Conservation (phyloP, 2,329 filamentous ascomycete genomes). For the Xylariaceae sp. region DNA sequence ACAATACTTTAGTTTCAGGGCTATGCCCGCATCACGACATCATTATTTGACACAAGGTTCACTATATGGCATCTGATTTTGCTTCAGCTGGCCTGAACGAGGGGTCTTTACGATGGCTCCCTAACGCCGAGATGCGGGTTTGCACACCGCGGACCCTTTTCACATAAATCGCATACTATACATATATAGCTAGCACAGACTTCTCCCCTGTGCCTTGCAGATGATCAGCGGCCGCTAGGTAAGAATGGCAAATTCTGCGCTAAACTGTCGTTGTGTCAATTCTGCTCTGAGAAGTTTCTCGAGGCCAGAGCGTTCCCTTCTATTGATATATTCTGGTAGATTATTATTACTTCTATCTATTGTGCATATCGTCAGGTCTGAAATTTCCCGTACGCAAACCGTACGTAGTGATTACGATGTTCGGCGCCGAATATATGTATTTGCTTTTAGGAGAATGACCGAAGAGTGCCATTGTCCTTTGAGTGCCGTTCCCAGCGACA, state of each 20-base stretch:
- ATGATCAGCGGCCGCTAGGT: not conserved
- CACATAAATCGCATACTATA: too few relatives aligned
- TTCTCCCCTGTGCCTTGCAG: slow-evolving; percentile 2
- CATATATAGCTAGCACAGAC: not conserved
- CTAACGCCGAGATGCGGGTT: not conserved
- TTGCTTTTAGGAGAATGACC: too few relatives aligned
- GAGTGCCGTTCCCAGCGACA: not conserved
- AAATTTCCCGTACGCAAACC: not conserved
- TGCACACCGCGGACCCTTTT: not conserved
- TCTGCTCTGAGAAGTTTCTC: not conserved
- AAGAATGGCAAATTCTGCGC: not conserved
- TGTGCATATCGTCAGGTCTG: not conserved
- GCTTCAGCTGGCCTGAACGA: not conserved
- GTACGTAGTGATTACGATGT: too few relatives aligned
- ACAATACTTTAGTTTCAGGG: not conserved
- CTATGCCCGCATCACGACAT: not conserved
- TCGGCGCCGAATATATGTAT: too few relatives aligned
- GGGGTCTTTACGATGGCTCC: too few relatives aligned
- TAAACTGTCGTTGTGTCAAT: too few relatives aligned
- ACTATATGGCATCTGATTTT: not conserved
- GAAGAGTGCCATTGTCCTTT: too few relatives aligned
- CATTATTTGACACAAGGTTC: not conserved
- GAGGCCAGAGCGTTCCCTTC: not conserved
- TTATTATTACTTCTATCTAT: not conserved
- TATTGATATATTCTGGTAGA: not conserved